Evolutionary conservation across 1,284 basidiomycete genomes (phyloP), one percentile per base, ranked within the genome.

Genomic region (Cutaneotrichosporon mucoides): DNA sequence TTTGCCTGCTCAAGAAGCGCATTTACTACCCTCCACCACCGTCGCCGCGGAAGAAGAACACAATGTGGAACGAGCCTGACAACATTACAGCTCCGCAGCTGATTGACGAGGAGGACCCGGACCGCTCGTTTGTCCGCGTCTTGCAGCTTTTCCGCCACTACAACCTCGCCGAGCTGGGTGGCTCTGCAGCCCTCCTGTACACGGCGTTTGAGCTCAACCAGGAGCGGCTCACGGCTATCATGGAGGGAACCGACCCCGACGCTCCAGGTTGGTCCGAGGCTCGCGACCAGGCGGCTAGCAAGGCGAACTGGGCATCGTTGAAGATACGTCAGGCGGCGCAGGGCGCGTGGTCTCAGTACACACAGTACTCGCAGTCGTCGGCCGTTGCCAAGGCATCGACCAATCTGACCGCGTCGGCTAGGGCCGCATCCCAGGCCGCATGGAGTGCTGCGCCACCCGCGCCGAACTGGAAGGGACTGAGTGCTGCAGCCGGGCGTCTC

Each of bases 151-250:
- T 76, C 34, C 58, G 64, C 34, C 16, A 61, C 34, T 74, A 73
- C 47, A 70, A 70, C 3, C 57, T 74, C 1, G 49, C 63, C 9
- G 35, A 57, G 13, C 65, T 74, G 12, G 74, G 72, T 8, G 71
- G 68, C 2, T 55, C 70, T 1, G 44, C 57, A 4, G 63, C 64
- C 8, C 45, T 76, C 2, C 45, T 74, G 10, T 61, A 66, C 46
- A 68, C 68, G 6, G 66, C 73, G 5, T 66, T 63, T 44, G 66
- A 72, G 47, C 56, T 76, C 24, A 59, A 66, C 16, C 67, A 72
- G 45, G 66, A 63, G 8, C 58, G 72, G 8, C 35, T 68, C 9
- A 53, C 66, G 6, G 62, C 70, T 13, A 44, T 57, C 15, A 44
- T 61, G 13, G 58, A 57, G 2, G 72, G 70, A 3, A 63, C 65